Conservation (phyloP, 2,329 filamentous ascomycete species). For the Trichophyton equinum region DNA sequence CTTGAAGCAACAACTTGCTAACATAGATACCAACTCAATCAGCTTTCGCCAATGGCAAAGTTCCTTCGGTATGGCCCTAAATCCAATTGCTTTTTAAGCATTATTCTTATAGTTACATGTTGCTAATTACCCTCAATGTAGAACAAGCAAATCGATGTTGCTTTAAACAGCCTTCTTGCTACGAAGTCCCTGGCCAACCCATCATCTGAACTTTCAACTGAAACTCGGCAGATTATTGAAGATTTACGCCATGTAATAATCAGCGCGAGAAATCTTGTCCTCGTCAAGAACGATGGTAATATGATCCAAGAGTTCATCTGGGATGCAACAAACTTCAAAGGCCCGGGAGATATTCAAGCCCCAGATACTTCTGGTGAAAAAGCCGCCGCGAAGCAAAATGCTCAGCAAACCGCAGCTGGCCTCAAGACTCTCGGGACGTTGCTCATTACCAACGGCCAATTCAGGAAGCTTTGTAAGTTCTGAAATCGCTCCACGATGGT, state of each 20-base stretch:
- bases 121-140: slow-evolving; percentile 22
- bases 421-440: slow-evolving; percentile 78
- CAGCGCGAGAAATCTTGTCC: slow-evolving; percentile 68
- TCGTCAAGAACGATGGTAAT: slow-evolving; percentile 92
- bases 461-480: slow-evolving; percentile 69
- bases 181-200: slow-evolving; percentile 59
- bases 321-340: slow-evolving; percentile 67
- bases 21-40: slow-evolving; percentile 14
- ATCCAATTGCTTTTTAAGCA: not conserved
- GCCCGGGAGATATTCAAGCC: slow-evolving; percentile 43
- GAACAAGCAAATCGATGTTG: slow-evolving; percentile 94
- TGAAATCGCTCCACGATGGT: slow-evolving; percentile 1
- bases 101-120: not conserved
- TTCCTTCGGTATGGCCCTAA: slow-evolving; percentile 58
- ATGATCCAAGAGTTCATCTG: slow-evolving; percentile 94
- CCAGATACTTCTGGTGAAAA: slow-evolving; percentile 61
- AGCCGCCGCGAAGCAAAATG: slow-evolving; percentile 67
- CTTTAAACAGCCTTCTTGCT: slow-evolving; percentile 73
- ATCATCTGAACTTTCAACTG: slow-evolving; percentile 62
- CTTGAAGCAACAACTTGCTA: not conserved
- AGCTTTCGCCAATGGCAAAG: slow-evolving; percentile 81
- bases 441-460: slow-evolving; percentile 90
- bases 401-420: slow-evolving; percentile 69
- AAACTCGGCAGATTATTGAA: slow-evolving; percentile 65
- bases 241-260: slow-evolving; percentile 71